Conservation (phyloP, 108 stramenopile genomes). For the Nitzschia sp. region DNA sequence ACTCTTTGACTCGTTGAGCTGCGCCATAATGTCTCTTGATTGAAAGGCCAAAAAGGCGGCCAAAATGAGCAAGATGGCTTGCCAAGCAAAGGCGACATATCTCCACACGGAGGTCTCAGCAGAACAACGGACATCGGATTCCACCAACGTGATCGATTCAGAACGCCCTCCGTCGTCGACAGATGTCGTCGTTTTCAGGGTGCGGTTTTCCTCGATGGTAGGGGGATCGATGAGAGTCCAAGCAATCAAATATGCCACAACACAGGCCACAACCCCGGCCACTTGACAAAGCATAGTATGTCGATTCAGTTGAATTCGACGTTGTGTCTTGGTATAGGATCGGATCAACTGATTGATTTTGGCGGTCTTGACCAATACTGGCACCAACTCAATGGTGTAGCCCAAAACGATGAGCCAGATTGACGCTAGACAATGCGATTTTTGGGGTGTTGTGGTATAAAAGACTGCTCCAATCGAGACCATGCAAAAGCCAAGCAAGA, state of each 20-base stretch:
- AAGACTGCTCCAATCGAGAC: constrained; percentile 32
- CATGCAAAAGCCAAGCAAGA: constrained; percentile 31
- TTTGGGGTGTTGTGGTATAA: constrained; percentile 5
- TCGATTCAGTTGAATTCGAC: constrained; percentile 25
- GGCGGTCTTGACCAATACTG: constrained; percentile 42
- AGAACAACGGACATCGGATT: constrained; percentile 5
- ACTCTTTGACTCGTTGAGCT: constrained; percentile 33
- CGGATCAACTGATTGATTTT: constrained; percentile 35
- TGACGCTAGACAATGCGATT: constrained; percentile 17
- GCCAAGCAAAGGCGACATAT: constrained; percentile 16
- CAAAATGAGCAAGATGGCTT: constrained; percentile 26
- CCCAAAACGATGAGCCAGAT: constrained; percentile 45
- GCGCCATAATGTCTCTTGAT: constrained; percentile 13
- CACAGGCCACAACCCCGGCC: constrained; percentile 12
- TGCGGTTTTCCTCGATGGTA: neutral
- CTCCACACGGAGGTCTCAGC: constrained; percentile 17
- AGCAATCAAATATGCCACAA: constrained; percentile 13
- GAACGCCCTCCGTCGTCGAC: constrained; percentile 1
- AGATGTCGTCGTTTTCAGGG: neutral
- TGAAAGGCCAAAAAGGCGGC: constrained; percentile 40
- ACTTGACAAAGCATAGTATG: constrained; percentile 12
- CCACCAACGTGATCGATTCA: constrained; percentile 4
- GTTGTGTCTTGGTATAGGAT: constrained; percentile 23
- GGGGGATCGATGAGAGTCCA: constrained; percentile 32
- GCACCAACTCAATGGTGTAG: constrained; percentile 43